phyloP scores from a whole-genome alignment of 2,329 filamentous ascomycete species.

The Scopulariopsis brevicaulis region DNA sequence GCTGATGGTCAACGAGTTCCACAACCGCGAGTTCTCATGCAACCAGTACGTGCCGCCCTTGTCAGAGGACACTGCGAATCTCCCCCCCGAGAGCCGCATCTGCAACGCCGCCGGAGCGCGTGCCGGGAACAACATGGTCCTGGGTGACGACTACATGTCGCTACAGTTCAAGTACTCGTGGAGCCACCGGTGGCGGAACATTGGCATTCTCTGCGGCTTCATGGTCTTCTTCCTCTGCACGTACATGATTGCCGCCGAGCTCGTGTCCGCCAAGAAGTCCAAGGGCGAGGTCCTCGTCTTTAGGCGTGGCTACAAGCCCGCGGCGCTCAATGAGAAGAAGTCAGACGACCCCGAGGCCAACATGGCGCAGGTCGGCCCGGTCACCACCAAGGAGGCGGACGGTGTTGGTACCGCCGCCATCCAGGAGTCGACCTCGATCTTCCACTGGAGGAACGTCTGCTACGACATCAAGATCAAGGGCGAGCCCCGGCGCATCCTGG shows the following conservation, averaged over 20 bases:
- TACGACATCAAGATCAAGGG: slow-evolving; percentile 70
- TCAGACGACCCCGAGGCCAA: slow-evolving; percentile 49
- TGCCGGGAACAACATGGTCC: slow-evolving; percentile 36
- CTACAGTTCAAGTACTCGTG: slow-evolving; percentile 44
- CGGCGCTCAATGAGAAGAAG: slow-evolving; percentile 45
- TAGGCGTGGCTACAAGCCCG: slow-evolving; percentile 54
- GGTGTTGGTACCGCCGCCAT: slow-evolving; percentile 28
- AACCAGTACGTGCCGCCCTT: slow-evolving; percentile 30
- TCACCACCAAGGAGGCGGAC: slow-evolving; percentile 28
- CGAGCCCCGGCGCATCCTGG: slow-evolving; percentile 63
- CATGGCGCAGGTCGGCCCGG: slow-evolving; percentile 34
- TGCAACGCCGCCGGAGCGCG: slow-evolving; percentile 50
- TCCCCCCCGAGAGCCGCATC: slow-evolving; percentile 27
- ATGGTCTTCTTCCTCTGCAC: slow-evolving; percentile 46
- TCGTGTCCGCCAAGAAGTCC: slow-evolving; percentile 54
- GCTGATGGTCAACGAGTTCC: slow-evolving; percentile 76
- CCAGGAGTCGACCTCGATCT: slow-evolving; percentile 57
- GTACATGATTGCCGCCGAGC: slow-evolving; percentile 56
- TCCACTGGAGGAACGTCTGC: slow-evolving; percentile 78
- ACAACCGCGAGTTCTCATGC: slow-evolving; percentile 47
- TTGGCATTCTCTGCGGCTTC: slow-evolving; percentile 58
- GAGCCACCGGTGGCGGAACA: slow-evolving; percentile 56
- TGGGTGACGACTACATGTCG: slow-evolving; percentile 46
- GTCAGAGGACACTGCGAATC: slow-evolving; percentile 23
- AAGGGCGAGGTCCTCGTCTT: slow-evolving; percentile 71